These are phyloP conservation scores for Fusarium agapanthi DNA, from an alignment of 2,329 filamentous ascomycete species.

Conservation along the genomic window DNA sequence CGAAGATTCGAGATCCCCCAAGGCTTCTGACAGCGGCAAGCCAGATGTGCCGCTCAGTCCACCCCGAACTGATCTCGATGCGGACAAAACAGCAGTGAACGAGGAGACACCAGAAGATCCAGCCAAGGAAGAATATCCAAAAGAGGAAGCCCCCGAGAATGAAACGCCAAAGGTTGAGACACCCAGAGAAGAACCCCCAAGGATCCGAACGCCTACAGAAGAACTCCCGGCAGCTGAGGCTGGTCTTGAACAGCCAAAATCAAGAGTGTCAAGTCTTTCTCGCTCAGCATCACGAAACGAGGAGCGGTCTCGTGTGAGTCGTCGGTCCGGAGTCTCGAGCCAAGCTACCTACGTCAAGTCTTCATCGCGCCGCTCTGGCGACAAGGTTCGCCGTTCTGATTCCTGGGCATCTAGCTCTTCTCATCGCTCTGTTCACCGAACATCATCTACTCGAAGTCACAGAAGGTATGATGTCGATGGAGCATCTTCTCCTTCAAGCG, in stretches of 20 bases:
- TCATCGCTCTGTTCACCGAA: slow-evolving; percentile 48
- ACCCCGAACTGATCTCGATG: slow-evolving; percentile 69
- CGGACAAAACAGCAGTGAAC: slow-evolving; percentile 47
- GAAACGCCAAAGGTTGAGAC: slow-evolving; percentile 39
- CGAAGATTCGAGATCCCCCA: slow-evolving; percentile 16
- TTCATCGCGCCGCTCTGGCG: slow-evolving; percentile 46
- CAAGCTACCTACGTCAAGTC: slow-evolving; percentile 63
- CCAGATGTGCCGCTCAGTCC: slow-evolving; percentile 67
- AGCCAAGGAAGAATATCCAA: slow-evolving; percentile 41
- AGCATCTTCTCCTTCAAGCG: slow-evolving; percentile 56
- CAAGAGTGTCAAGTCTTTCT: slow-evolving; percentile 54
- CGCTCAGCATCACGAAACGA: slow-evolving; percentile 57
- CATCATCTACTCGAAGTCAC: slow-evolving; percentile 49
- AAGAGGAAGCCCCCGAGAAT: slow-evolving; percentile 31
- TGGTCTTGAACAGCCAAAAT: slow-evolving; percentile 50
- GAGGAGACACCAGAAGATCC: slow-evolving; percentile 45
- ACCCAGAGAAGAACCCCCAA: slow-evolving; percentile 9
- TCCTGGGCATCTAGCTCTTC: slow-evolving; percentile 48
- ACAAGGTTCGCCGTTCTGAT: slow-evolving; percentile 47
- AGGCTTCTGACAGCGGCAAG: slow-evolving; percentile 47
- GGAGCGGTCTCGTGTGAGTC: slow-evolving; percentile 61
- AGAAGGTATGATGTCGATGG: slow-evolving; percentile 52
- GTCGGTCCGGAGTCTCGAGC: slow-evolving; percentile 65
- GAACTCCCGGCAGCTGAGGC: slow-evolving; percentile 41
- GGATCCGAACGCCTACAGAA: slow-evolving; percentile 28